These are phyloP conservation scores for Nannochloris sp. DNA, from an alignment of 139 green algal species.

Conservation along the genomic window DNA sequence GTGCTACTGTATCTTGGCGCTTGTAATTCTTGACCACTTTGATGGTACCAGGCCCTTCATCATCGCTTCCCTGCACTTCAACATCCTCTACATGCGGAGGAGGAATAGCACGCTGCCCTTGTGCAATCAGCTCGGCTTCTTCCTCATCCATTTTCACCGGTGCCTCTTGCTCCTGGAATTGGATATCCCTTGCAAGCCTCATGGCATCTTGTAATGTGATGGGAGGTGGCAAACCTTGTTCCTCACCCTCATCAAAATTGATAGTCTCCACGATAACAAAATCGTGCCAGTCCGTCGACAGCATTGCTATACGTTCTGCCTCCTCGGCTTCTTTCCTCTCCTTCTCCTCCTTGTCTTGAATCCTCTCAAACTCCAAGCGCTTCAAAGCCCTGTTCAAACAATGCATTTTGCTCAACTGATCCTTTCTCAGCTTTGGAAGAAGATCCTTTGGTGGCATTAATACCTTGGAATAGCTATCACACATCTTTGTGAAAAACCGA, in stretches of 20 bases:
- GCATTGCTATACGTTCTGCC: conserved; percentile 79
- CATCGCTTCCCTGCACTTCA: conserved; percentile 43
- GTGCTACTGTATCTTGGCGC: conserved; percentile 33
- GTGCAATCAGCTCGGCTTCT: conserved; percentile 68
- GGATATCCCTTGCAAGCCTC: conserved; percentile 7
- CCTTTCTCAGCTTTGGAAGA: conserved; percentile 46
- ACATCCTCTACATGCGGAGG: conserved; percentile 9
- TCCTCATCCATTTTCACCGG: conserved; percentile 75
- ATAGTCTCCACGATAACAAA: conserved; percentile 97
- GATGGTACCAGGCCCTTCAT: conserved; percentile 42
- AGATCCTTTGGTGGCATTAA: conserved; percentile 83
- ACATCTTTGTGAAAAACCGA: conserved; percentile 85
- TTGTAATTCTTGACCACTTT: conserved; percentile 88
- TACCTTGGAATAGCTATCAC: conserved; percentile 86
- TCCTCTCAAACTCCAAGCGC: conserved; percentile 86
- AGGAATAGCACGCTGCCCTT: conserved; percentile 9
- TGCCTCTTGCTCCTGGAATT: conserved; percentile 13
- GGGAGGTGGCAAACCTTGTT: conserved; percentile 78
- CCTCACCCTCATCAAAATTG: conserved; percentile 86
- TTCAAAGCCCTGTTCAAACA: conserved; percentile 68
- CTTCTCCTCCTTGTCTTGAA: conserved; percentile 56
- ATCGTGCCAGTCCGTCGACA: conserved; percentile 92
- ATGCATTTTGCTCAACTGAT: conserved; percentile 55
- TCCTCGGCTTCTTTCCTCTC: conserved; percentile 65
- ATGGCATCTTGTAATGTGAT: conserved; percentile 73